Conservation (phyloP, 768 basidiomycete genomes). For the Neoboletus brunneissimus region DNA sequence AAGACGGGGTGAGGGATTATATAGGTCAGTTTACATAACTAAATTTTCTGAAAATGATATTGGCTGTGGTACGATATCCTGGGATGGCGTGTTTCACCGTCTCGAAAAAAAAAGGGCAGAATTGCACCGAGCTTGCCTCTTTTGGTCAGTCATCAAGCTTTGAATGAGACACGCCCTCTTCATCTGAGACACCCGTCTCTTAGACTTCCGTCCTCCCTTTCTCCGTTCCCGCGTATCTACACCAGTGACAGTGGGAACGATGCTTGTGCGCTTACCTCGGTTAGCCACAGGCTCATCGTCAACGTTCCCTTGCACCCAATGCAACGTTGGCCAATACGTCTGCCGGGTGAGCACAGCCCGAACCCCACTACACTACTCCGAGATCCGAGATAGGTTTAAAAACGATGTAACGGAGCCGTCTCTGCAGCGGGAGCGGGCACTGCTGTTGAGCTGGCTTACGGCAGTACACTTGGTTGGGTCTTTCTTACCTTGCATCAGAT, state of each 20-base stretch:
- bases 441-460: background rate
- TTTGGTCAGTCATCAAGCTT: background rate
- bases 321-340: background rate
- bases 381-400: background rate
- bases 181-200: constrained; percentile 8
- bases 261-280: background rate
- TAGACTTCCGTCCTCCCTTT: background rate
- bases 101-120: background rate
- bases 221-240: too few species aligned
- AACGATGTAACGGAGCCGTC: background rate
- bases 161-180: background rate
- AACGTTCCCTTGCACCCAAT: background rate
- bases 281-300: background rate
- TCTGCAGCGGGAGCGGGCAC: background rate
- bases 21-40: constrained; percentile 31
- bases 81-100: constrained; percentile 28
- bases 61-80: constrained; percentile 30
- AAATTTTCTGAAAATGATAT: constrained; percentile 16
- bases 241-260: background rate
- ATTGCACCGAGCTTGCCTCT: background rate
- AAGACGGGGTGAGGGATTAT: constrained; percentile 17
- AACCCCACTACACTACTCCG: background rate
- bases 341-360: background rate
- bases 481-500: background rate
- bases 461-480: background rate